A percentile compares a stretch with the other conserved stretches of the same genome.
Evolutionary conservation across 805 yeast genomes (phyloP).

Genomic region (Cyberlindnera euphorbiiphila): DNA sequence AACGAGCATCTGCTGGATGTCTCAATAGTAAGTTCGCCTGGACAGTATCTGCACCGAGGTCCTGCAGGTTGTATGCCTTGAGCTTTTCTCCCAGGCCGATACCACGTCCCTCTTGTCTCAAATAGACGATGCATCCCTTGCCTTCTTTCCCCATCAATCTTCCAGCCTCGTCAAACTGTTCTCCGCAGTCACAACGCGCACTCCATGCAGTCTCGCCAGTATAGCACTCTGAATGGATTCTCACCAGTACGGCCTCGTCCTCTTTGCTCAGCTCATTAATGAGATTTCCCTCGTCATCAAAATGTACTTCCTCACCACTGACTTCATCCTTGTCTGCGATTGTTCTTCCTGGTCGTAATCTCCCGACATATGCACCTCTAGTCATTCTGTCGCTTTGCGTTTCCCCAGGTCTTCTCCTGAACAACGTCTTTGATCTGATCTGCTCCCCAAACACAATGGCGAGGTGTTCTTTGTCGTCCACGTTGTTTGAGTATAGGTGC

Average conservation of each 20-base stretch:
- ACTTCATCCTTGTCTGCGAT: conserved; percentile 60
- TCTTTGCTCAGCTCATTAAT: conserved; percentile 17
- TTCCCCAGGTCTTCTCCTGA: conserved; percentile 58
- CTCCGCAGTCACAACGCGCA: conserved; percentile 99
- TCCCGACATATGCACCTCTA: conserved; percentile 96
- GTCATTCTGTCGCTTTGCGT: conserved; percentile 94
- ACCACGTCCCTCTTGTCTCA: conserved; percentile 98
- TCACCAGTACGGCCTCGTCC: conserved; percentile 56
- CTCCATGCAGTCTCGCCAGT: conserved; percentile 99
- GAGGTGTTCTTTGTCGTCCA: conserved; percentile 89
- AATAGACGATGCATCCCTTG: conserved; percentile 90
- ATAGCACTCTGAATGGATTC: conserved; percentile 96
- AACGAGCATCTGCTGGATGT: conserved; percentile 98
- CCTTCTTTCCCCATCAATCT: conserved; percentile 83
- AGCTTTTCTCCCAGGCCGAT: conserved; percentile 97
- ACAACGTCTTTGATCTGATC: conserved; percentile 74
- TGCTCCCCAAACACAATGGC: conserved; percentile 97
- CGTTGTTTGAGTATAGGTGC: conserved; percentile 81
- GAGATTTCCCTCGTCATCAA: conserved; percentile 39
- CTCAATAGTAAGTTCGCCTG: conserved; percentile 89
- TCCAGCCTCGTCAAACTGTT: conserved; percentile 98
- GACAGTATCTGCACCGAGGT: conserved; percentile 97
- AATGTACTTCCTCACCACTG: conserved; percentile 35
- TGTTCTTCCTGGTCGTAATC: conserved; percentile 79
- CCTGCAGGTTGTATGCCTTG: conserved; percentile 95